Evolutionary conservation across 208 protist species (phyloP), one percentile per base, ranked within the genome.

Genomic region (Acanthamoeba rhysodes): DNA sequence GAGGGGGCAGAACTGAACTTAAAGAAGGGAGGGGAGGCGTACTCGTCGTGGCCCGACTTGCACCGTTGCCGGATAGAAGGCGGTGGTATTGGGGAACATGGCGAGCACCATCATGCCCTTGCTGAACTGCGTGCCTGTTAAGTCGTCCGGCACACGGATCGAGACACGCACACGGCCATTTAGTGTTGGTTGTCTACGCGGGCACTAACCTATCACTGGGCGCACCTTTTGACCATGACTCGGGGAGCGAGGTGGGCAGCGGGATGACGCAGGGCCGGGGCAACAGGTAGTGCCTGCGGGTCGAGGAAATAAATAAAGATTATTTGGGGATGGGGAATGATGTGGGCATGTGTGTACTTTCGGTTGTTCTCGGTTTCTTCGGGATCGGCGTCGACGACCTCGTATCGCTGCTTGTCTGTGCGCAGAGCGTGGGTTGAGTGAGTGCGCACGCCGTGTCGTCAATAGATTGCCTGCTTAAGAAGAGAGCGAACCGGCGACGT

Each of bases 41-140:
- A 94, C 90, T 2, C 70, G 66, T 85, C 90, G 66, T 9, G 90
- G 90, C 29, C 90, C 90, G 27, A 84, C 90, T 29, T 85, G 90
- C 18, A 94, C 90, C 22, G 90, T 85, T 0, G 90, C 90, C 12
- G 62, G 90, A 37, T 94, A 94, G 68, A 94, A 94, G 55, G 68
- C 70, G 14, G 90, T 94, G 24, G 90, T 94, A 29, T 84, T 84
- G 48, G 90, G 90, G 29, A 85, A 94, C 68, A 94, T 78, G 45
- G 90, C 90, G 22, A 94, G 70, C 20, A 94, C 90, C 20, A 53
- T 66, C 48, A 64, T 41, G 24, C 90, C 90, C 48, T 94, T 94
- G 24, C 68, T 78, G 90, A 94, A 94, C 68, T 85, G 90, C 5
- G 90, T 94, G 45, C n/a, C 90, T 84, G 85, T 78, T 8, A 16